A percentile compares a stretch with the other conserved stretches of the same genome.
These are phyloP conservation scores for Diutina siamensis DNA, from an alignment of 1,139 yeast species.

Conservation along the genomic window DNA sequence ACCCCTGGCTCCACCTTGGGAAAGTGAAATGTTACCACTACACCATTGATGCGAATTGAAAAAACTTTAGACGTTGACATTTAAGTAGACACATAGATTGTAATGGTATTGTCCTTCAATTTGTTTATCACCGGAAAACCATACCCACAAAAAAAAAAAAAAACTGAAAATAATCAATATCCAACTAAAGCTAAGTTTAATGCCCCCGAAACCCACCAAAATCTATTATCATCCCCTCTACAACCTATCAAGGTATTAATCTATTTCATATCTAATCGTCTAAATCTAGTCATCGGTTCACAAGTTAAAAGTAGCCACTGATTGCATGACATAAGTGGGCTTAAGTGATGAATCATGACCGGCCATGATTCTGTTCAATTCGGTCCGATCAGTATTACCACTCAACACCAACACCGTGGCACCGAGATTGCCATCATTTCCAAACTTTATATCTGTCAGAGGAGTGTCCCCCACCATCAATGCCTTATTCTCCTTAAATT, in stretches of 20 bases:
- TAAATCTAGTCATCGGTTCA: too few relatives aligned
- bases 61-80: too few relatives aligned
- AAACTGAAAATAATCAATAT: too few relatives aligned
- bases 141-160: too few relatives aligned
- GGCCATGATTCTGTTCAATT: not conserved
- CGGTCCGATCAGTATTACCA: not conserved
- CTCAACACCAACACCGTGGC: conserved; percentile 14
- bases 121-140: too few relatives aligned
- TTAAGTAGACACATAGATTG: too few relatives aligned
- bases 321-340: conserved; percentile 1
- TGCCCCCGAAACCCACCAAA: too few relatives aligned
- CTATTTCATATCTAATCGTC: too few relatives aligned
- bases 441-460: conserved; percentile 33
- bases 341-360: not conserved
- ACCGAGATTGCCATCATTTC: conserved; percentile 25
- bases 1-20: conserved; percentile 6
- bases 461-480: conserved; percentile 35
- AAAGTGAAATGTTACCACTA: conserved; percentile 6
- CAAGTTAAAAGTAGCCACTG: not conserved
- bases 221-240: too few relatives aligned
- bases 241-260: too few relatives aligned
- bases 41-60: conserved; percentile 4
- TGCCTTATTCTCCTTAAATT: conserved; percentile 18
- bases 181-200: too few relatives aligned
- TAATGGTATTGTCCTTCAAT: too few relatives aligned